Percentiles rank a stretch among this genome's conserved stretches.
phyloP scores from a whole-genome alignment of 352 stramenopile species.

The Phytophthora chlamydospora region DNA sequence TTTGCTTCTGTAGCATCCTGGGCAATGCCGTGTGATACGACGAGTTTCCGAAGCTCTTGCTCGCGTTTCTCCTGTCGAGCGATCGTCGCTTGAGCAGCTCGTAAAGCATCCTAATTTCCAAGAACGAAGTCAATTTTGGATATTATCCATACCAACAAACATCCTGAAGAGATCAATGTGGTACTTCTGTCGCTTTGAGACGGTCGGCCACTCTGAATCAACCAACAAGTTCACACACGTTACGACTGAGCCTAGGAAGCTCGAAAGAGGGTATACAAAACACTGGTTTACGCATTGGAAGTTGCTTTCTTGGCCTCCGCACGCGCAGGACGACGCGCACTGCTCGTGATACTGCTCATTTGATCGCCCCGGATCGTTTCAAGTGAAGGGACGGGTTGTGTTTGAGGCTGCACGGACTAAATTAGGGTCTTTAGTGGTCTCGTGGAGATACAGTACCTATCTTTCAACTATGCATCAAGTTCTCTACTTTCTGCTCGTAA shows the following conservation, averaged over 20 bases:
- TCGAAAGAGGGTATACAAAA: neutral
- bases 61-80: slow-evolving; percentile 65
- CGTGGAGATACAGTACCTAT: no score
- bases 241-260: neutral
- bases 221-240: neutral
- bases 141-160: slow-evolving; percentile 1
- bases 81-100: slow-evolving; percentile 61
- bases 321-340: slow-evolving; percentile 15
- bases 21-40: slow-evolving; percentile 49
- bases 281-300: slow-evolving; percentile 33
- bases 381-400: no score
- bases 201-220: slow-evolving; percentile 52
- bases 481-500: no score
- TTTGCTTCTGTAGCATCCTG: slow-evolving; percentile 38
- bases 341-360: slow-evolving; percentile 24
- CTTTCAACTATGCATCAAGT: no score
- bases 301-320: slow-evolving; percentile 46
- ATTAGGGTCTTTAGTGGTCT: no score
- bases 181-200: slow-evolving; percentile 58
- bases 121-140: neutral
- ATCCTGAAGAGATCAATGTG: neutral
- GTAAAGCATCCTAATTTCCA: slow-evolving; percentile 50
- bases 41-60: slow-evolving; percentile 57
- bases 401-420: no score
- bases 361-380: no score